phyloP scores from a whole-genome alignment of 2,329 filamentous ascomycete genomes.

The Cercospora sesami region DNA sequence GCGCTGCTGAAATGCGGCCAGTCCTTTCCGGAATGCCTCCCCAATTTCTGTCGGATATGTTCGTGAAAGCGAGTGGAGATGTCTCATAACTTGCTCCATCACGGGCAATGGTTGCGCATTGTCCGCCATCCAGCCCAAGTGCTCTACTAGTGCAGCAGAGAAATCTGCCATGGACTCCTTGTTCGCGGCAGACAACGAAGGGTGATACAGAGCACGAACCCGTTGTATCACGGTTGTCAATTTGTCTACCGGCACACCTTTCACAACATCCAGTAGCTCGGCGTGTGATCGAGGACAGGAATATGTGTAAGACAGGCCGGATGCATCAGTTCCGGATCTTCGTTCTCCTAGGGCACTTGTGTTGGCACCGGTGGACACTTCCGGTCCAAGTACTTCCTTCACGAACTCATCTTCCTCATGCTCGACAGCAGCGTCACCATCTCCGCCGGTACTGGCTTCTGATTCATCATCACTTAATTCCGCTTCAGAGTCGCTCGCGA shows the following conservation, averaged over 20 bases:
- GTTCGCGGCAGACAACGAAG: constrained; percentile 79
- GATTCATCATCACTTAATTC: constrained; percentile 21
- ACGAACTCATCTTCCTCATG: constrained; percentile 53
- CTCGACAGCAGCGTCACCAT: constrained; percentile 32
- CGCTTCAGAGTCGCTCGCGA: constrained; percentile 69
- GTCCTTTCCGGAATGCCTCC: constrained; percentile 71
- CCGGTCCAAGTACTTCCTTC: constrained; percentile 43
- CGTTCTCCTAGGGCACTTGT: constrained; percentile 44
- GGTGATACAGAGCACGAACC: constrained; percentile 88
- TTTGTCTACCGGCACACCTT: constrained; percentile 62
- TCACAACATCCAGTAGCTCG: constrained; percentile 68
- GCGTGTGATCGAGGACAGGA: constrained; percentile 76
- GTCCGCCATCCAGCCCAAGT: constrained; percentile 60
- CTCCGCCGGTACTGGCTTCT: constrained; percentile 29
- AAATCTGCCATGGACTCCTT: constrained; percentile 78
- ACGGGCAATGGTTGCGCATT: constrained; percentile 59
- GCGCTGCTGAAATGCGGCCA: constrained; percentile 58
- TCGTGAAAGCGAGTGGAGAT: constrained; percentile 90
- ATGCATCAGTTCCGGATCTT: constrained; percentile 42
- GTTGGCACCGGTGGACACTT: constrained; percentile 17
- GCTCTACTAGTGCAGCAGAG: constrained; percentile 64
- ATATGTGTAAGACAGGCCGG: constrained; percentile 73
- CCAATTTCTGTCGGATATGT: constrained; percentile 77
- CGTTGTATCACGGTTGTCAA: constrained; percentile 80
- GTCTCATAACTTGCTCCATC: constrained; percentile 78